phyloP scores from a whole-genome alignment of 345 rosid genomes.

The Salix purpurea region DNA sequence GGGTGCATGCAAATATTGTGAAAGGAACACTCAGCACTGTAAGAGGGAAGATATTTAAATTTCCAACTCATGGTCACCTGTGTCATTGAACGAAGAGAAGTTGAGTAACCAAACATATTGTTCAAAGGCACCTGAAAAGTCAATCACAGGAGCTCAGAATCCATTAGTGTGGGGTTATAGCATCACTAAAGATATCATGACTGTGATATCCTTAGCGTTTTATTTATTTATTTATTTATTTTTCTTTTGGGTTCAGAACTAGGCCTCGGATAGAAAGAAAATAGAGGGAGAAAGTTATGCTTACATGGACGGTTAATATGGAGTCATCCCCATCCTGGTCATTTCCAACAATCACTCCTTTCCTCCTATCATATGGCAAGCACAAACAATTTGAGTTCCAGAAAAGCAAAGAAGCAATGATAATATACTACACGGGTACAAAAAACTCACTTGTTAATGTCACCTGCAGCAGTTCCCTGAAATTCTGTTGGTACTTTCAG shows the following conservation, averaged over 20 bases:
- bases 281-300: constrained; percentile 8
- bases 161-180: not conserved
- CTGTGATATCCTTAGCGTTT: no score
- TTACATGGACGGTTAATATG: constrained; percentile 69
- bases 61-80: constrained; percentile 39
- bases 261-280: not conserved
- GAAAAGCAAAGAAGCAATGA: not conserved
- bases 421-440: constrained; percentile 1
- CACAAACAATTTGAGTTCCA: constrained; percentile 2
- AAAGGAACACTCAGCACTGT: not conserved
- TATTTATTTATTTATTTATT: not conserved
- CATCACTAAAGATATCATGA: not conserved
- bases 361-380: constrained; percentile 56
- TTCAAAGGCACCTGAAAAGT: constrained; percentile 77
- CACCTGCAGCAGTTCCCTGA: constrained; percentile 97
- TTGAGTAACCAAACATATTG: constrained; percentile 98
- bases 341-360: constrained; percentile 92
- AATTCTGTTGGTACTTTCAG: constrained; percentile 91
- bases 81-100: constrained; percentile 95
- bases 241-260: no score
- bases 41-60: not conserved
- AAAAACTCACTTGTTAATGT: constrained; percentile 70
- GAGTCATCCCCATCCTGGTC: constrained; percentile 98
- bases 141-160: not conserved
- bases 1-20: not conserved